A percentile compares a stretch with the other conserved stretches of the same genome.
Conservation (phyloP, 306 rosid genomes). For the Arachis stenosperma region DNA sequence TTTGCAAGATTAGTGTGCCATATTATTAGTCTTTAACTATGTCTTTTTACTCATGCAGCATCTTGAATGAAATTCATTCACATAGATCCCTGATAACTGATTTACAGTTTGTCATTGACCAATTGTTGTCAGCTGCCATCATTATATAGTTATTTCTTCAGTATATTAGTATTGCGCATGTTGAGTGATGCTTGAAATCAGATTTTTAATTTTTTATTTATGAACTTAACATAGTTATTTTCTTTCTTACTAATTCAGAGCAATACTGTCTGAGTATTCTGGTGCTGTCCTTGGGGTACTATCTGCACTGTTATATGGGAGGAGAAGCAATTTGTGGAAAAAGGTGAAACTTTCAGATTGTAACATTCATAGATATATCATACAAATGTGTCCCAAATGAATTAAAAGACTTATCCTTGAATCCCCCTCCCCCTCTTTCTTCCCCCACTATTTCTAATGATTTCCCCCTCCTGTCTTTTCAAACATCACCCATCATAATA, state of each 20-base stretch:
- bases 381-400: conserved; percentile 10
- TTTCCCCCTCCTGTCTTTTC: too few relatives aligned
- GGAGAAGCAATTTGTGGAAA: conserved; percentile 80
- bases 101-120: conserved; percentile 2
- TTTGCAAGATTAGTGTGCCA: conserved; percentile 11
- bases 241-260: conserved; percentile 56
- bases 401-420: conserved; percentile 21
- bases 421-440: too few relatives aligned
- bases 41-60: conserved; percentile 2
- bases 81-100: not conserved
- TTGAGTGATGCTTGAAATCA: conserved; percentile 18
- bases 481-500: not conserved
- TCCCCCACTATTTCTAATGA: too few relatives aligned
- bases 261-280: conserved; percentile 95
- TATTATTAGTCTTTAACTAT: conserved; percentile 26
- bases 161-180: conserved; percentile 27
- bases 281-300: conserved; percentile 97
- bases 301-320: conserved; percentile 87
- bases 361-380: conserved; percentile 25
- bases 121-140: conserved; percentile 26
- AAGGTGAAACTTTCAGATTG: conserved; percentile 61
- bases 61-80: conserved; percentile 19
- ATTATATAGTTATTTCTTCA: conserved; percentile 26
- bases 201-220: not conserved
- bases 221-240: conserved; percentile 30